These are phyloP conservation scores for Lecanosticta acicola DNA, from an alignment of 2,329 filamentous ascomycete genomes.

Conservation along the genomic window DNA sequence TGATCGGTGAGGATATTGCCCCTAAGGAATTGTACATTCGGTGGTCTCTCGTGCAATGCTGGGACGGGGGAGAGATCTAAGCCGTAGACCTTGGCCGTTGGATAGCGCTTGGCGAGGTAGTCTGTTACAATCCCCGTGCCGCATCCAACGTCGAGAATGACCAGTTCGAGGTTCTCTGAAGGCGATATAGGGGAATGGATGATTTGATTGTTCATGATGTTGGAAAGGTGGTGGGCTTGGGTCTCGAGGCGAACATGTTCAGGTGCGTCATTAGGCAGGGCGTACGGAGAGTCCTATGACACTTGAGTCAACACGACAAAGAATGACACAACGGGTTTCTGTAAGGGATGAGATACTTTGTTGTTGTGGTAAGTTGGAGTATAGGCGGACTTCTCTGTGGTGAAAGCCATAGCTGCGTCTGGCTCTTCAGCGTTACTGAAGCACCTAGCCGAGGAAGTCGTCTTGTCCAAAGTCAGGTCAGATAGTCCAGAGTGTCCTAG, in stretches of 20 bases:
- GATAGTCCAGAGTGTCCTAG: too few relatives aligned
- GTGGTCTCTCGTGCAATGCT: slow-evolving; percentile 15
- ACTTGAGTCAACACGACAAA: too few relatives aligned
- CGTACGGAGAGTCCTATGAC: background rate
- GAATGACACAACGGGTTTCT: too few relatives aligned
- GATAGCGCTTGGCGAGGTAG: slow-evolving; percentile 13
- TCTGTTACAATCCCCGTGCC: slow-evolving; percentile 31
- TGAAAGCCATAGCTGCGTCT: too few relatives aligned
- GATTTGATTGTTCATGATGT: slow-evolving; percentile 20
- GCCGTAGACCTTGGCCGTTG: slow-evolving; percentile 30
- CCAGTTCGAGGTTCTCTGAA: slow-evolving; percentile 10
- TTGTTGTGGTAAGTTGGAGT: background rate
- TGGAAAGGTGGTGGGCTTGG: slow-evolving; percentile 16
- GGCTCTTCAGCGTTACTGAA: too few relatives aligned
- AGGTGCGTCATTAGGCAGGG: slow-evolving; percentile 11
- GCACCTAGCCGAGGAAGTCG: too few relatives aligned
- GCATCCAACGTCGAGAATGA: slow-evolving; percentile 27
- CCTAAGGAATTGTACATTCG: slow-evolving; percentile 10
- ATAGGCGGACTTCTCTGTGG: too few relatives aligned
- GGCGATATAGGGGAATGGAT: slow-evolving; percentile 18
- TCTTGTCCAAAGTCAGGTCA: too few relatives aligned
- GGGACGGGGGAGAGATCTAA: slow-evolving; percentile 30
- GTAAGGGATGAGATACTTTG: too few relatives aligned
- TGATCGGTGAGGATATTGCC: slow-evolving; percentile 11
- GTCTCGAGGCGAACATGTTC: slow-evolving; percentile 21